phyloP scores from a whole-genome alignment of 2,329 filamentous ascomycete genomes.

The Neopestalotiopsis clavispora region DNA sequence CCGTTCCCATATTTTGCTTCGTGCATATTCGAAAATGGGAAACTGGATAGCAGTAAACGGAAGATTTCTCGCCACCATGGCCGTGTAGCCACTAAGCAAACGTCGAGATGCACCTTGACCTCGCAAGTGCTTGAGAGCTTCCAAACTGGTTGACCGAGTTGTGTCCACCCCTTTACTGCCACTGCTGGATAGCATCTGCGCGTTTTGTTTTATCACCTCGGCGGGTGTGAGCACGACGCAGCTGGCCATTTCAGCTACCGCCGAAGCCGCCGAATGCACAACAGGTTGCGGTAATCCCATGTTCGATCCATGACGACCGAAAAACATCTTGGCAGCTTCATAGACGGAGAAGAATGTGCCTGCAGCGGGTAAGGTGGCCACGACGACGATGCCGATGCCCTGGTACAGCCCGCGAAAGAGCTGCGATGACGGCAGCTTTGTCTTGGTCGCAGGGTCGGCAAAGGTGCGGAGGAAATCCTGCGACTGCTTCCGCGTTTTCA shows the following conservation, averaged over 20 bases:
- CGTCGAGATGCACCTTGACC: conserved; percentile 61
- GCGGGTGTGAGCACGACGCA: conserved; percentile 87
- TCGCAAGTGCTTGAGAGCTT: conserved; percentile 53
- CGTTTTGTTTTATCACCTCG: conserved; percentile 92
- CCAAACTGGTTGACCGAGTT: conserved; percentile 47
- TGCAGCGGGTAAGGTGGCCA: conserved; percentile 83
- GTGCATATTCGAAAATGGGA: conserved; percentile 78
- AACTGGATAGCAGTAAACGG: conserved; percentile 91
- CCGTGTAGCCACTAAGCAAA: conserved; percentile 75
- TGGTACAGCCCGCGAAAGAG: conserved; percentile 80
- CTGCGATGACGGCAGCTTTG: conserved; percentile 49
- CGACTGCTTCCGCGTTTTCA: conserved; percentile 86
- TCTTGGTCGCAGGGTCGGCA: conserved; percentile 58
- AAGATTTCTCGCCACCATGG: conserved; percentile 80
- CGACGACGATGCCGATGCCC: conserved; percentile 81
- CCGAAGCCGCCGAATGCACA: conserved; percentile 76
- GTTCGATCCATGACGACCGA: conserved; percentile 57
- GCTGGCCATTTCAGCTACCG: conserved; percentile 79
- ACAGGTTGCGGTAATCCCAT: conserved; percentile 65
- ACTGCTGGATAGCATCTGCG: conserved; percentile 70
- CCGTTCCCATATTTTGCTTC: conserved; percentile 58
- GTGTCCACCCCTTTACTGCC: conserved; percentile 23
- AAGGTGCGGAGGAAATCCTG: conserved; percentile 74
- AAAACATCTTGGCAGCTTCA: conserved; percentile 72
- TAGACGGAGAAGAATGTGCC: conserved; percentile 92